Evolutionary conservation across 23 red algal species (phyloP).

Genomic region (Gracilaria domingensis): DNA sequence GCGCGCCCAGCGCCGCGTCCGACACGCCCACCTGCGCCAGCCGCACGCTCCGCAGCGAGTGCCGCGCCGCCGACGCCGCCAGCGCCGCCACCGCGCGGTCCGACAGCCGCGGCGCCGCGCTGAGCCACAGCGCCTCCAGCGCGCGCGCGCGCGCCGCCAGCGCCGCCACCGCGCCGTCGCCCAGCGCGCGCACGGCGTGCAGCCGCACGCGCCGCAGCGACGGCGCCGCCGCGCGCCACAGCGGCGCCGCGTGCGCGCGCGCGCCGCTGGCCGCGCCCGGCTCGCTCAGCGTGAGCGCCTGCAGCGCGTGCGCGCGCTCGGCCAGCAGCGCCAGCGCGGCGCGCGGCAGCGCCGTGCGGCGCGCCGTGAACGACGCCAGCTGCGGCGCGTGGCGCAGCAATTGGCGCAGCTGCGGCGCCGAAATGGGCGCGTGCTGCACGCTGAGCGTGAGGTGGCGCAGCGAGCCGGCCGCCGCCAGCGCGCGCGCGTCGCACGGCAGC

Average conservation of each 20-base stretch:
- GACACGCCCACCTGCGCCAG: neutral
- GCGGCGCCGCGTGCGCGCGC: too few species aligned
- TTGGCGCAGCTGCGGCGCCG: neutral
- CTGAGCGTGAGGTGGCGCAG: slow-evolving; percentile 13
- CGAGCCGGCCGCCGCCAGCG: neutral
- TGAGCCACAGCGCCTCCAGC: neutral
- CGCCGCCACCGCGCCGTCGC: neutral
- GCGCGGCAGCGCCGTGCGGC: neutral
- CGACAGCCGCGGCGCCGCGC: too few species aligned
- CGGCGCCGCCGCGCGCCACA: neutral
- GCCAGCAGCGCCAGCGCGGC: neutral
- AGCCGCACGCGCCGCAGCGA: neutral
- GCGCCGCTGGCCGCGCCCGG: neutral
- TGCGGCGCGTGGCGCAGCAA: neutral
- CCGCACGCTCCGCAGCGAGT: too few species aligned
- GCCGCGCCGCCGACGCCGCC: neutral
- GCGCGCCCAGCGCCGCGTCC: neutral
- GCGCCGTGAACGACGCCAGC: neutral
- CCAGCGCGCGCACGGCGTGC: neutral
- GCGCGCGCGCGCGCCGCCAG: neutral
- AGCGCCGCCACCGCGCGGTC: too few species aligned
- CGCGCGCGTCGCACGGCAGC: neutral
- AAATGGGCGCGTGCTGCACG: neutral
- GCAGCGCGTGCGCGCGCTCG: neutral
- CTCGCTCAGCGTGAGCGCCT: too few species aligned